Conservation (phyloP, 345 rosid genomes). For the Conringia planisiliqua region DNA sequence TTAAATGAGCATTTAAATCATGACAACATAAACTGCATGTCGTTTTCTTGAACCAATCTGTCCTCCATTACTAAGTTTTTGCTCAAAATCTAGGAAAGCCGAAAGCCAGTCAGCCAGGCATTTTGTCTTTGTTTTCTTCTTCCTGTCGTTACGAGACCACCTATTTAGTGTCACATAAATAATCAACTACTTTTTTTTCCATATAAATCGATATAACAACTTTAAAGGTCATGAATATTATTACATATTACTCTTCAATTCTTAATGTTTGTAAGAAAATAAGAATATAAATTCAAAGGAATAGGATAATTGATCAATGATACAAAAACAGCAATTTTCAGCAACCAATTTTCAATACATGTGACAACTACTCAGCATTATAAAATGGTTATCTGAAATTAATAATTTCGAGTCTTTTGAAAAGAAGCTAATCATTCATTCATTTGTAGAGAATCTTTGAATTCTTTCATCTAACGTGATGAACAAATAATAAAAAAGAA, state of each 20-base stretch:
- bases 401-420: not conserved
- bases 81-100: no score
- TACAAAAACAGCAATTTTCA: not conserved
- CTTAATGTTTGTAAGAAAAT: no score
- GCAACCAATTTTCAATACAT: not conserved
- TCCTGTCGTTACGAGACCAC: not conserved
- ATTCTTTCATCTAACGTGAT: not conserved
- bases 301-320: not conserved
- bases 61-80: no score
- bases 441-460: not conserved
- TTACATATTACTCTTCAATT: no score
- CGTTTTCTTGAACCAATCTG: no score
- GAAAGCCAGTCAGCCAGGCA: no score
- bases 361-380: not conserved
- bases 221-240: not conserved
- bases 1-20: no score
- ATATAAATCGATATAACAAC: not conserved
- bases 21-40: no score
- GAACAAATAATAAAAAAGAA: not conserved
- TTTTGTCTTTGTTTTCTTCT: not conserved
- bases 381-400: not conserved
- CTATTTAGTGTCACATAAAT: not conserved
- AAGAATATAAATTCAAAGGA: not conserved
- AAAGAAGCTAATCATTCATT: not conserved
- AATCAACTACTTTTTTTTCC: not conserved